Evolutionary conservation across 306 rosid species (phyloP).

Genomic region (Inga laurina): DNA sequence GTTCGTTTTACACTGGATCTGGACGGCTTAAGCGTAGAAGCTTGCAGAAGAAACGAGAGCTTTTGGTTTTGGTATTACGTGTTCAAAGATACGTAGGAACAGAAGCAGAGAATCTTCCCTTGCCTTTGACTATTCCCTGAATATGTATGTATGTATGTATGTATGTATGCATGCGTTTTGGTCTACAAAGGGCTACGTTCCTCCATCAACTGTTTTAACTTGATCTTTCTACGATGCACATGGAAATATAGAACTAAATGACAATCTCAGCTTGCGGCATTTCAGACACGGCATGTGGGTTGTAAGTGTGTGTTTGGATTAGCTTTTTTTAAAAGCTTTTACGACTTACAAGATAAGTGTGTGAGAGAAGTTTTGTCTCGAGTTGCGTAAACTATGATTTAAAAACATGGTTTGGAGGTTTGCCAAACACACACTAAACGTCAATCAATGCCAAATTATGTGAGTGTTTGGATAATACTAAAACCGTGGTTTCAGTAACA

Average conservation of each 20-base stretch:
- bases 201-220: conserved; percentile 19
- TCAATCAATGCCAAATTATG: conserved; percentile 36
- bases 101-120: conserved; percentile 17
- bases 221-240: conserved; percentile 34
- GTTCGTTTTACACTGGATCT: conserved; percentile 56
- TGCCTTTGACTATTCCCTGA: conserved; percentile 34
- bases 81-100: conserved; percentile 5
- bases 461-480: too few relatives aligned
- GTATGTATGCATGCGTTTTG: background rate
- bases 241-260: conserved; percentile 42
- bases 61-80: conserved; percentile 32
- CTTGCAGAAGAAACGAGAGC: conserved; percentile 19
- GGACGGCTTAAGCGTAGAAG: conserved; percentile 22
- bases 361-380: too few relatives aligned
- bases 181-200: conserved; percentile 33
- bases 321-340: too few relatives aligned
- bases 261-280: conserved; percentile 35
- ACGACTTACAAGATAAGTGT: too few relatives aligned
- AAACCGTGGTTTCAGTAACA: too few relatives aligned
- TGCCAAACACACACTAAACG: too few relatives aligned
- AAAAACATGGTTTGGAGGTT: too few relatives aligned
- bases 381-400: too few relatives aligned
- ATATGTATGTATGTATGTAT: background rate
- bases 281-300: conserved; percentile 65
- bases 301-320: too few relatives aligned